These are phyloP conservation scores for Tieghemostelium lacteum DNA, from an alignment of 78 protist genomes.

Conservation along the genomic window DNA sequence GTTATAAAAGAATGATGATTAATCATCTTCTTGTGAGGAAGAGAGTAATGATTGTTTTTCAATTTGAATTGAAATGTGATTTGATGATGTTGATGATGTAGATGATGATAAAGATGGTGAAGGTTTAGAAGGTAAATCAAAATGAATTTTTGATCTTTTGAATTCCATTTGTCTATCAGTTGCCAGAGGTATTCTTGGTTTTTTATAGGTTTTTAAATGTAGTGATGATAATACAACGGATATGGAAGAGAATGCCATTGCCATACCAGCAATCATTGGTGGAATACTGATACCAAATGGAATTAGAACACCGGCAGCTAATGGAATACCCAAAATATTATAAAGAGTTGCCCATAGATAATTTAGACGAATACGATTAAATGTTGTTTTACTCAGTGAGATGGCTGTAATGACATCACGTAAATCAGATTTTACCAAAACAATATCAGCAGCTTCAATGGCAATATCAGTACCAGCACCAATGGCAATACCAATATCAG, in stretches of 20 bases:
- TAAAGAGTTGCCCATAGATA: slow-evolving; percentile 95
- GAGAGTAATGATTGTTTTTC: slow-evolving; percentile 34
- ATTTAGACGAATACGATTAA: slow-evolving; percentile 89
- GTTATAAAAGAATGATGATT: no score
- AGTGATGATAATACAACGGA: slow-evolving; percentile 92
- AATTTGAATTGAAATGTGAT: neutral
- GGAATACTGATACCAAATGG: slow-evolving; percentile 85
- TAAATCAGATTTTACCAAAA: slow-evolving; percentile 83
- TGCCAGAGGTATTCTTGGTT: slow-evolving; percentile 42
- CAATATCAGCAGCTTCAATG: slow-evolving; percentile 94
- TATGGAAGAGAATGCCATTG: slow-evolving; percentile 95
- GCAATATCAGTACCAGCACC: slow-evolving; percentile 95
- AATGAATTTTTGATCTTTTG: neutral
- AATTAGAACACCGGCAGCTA: slow-evolving; percentile 83
- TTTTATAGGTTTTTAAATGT: slow-evolving; percentile 79
- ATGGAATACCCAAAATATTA: slow-evolving; percentile 87
- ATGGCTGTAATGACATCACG: slow-evolving; percentile 89
- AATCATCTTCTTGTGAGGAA: neutral
- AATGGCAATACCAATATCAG: slow-evolving; percentile 94
- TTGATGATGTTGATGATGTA: neutral
- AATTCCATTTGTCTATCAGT: neutral
- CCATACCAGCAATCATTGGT: slow-evolving; percentile 93
- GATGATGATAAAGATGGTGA: neutral
- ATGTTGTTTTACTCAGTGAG: slow-evolving; percentile 83
- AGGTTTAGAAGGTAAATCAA: neutral